These are phyloP conservation scores for Tulasnella sp. DNA, from an alignment of 768 basidiomycete genomes.

Conservation along the genomic window DNA sequence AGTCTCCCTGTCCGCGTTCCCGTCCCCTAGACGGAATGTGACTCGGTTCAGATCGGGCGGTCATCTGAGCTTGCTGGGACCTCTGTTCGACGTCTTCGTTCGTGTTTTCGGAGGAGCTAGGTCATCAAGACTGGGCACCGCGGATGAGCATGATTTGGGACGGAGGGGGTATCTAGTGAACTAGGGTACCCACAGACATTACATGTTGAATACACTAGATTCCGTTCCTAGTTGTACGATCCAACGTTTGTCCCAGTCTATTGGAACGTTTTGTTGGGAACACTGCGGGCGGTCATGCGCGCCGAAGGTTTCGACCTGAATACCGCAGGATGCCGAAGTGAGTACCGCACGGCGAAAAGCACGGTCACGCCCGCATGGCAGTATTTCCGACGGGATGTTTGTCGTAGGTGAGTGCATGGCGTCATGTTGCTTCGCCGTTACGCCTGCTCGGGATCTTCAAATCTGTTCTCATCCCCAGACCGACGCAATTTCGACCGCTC, in stretches of 20 bases:
- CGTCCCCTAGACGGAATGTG: slow-evolving; percentile 23
- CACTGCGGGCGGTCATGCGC: neutral
- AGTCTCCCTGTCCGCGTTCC: slow-evolving; percentile 82
- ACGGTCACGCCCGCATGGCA: no score
- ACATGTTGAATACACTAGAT: neutral
- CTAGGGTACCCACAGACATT: no score
- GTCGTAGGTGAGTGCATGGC: no score
- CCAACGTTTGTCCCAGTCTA: neutral
- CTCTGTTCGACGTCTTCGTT: neutral
- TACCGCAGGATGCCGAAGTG: no score
- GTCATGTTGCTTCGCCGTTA: slow-evolving; percentile 1
- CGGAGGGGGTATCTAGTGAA: no score
- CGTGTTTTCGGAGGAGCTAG: slow-evolving; percentile 8
- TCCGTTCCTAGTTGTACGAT: neutral
- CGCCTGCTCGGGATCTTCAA: neutral
- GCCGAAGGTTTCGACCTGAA: no score
- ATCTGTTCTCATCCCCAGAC: neutral
- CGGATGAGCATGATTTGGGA: no score
- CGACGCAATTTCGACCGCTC: neutral
- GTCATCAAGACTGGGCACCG: slow-evolving; percentile 9
- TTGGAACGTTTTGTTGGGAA: neutral
- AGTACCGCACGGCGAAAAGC: no score
- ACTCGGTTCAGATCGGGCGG: neutral
- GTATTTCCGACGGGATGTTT: neutral
- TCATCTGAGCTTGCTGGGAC: neutral